Evolutionary conservation across 306 rosid species (phyloP), one percentile per base, ranked within the genome.

Genomic region (Cicer yamashitae): DNA sequence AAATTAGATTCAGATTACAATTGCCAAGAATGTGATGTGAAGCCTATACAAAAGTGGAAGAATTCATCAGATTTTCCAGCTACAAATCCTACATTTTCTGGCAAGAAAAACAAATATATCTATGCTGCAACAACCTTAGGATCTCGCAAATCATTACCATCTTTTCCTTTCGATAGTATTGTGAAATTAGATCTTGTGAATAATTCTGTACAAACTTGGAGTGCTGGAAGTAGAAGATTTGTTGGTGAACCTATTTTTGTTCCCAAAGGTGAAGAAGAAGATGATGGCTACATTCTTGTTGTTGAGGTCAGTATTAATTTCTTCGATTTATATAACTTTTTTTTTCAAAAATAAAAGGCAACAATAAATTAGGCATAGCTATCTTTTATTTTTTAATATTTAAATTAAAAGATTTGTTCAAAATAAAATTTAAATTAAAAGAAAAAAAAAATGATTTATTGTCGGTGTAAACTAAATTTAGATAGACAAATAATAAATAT

Each of bases 181-280:
- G 89, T 88, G 8, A 94, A 91, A 79, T 82, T 91, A 10, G 85
- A 91, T 14, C 62, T 78, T 12, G 59, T 40, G 7, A 71, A 34
- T 59, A 76, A 76, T 44, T 86, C 91, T 34, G 84, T 68, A 13
- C 82, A 34, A 7, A 88, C 96, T 3, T 94, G 98, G 98, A 86
- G 82, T 2, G 90, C 78, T 7, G 94, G 92, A 45, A 81, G 13
- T 3, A 83, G 97, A 53, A 87, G 90, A 77, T 94, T 94, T 60
- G 76, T 94, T 17, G 98, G 98, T 1, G 98, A 94, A 54, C 98
- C 97, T 6, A 70, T 86, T 77, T 94, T 91, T 79, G 86, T 91
- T 67, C 84, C 96, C 22, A 86, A 71, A 81, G 85, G 88, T n/a
- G 64, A 66, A 43, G 70, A 64, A 50, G 89, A 94, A 82, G 96